Percentiles rank a stretch among this genome's conserved stretches.
Conservation (phyloP, 2,329 filamentous ascomycete species). For the Monosporascus sp. region DNA sequence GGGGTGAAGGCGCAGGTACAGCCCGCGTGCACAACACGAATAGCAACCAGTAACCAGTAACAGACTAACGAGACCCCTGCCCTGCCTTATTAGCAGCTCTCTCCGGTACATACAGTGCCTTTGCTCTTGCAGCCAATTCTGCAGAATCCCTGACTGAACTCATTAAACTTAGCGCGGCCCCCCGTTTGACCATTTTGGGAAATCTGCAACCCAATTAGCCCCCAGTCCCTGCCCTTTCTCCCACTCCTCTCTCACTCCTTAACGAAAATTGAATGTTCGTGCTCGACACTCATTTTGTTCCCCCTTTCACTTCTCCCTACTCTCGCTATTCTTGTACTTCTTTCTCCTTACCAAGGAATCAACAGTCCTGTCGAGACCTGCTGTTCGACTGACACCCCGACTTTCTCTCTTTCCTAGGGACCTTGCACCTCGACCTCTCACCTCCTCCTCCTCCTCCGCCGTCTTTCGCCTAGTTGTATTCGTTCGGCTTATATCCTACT, state of each 20-base stretch:
- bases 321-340: conserved; percentile 29
- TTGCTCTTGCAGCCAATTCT: neutral
- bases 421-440: conserved; percentile 16
- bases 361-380: neutral
- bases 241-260: conserved; percentile 5
- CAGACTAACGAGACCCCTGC: too few species aligned
- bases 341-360: conserved; percentile 12
- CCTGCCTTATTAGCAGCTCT: conserved; percentile 8
- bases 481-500: conserved; percentile 17
- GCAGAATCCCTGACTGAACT: conserved; percentile 25
- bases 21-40: too few species aligned
- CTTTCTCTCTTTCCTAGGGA: conserved; percentile 16
- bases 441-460: conserved; percentile 13
- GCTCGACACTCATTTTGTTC: neutral
- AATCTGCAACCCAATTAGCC: conserved; percentile 28
- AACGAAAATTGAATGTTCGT: neutral
- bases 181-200: conserved; percentile 27
- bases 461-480: conserved; percentile 26
- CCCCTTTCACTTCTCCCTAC: conserved; percentile 7
- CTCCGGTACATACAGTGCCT: neutral
- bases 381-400: neutral
- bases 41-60: too few species aligned
- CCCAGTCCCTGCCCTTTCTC: conserved; percentile 17
- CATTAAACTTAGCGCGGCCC: conserved; percentile 39
- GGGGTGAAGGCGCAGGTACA: too few species aligned